Percentiles rank a stretch among this genome's conserved stretches.
phyloP scores from a whole-genome alignment of 352 stramenopile species.

The Phytophthora citricola region DNA sequence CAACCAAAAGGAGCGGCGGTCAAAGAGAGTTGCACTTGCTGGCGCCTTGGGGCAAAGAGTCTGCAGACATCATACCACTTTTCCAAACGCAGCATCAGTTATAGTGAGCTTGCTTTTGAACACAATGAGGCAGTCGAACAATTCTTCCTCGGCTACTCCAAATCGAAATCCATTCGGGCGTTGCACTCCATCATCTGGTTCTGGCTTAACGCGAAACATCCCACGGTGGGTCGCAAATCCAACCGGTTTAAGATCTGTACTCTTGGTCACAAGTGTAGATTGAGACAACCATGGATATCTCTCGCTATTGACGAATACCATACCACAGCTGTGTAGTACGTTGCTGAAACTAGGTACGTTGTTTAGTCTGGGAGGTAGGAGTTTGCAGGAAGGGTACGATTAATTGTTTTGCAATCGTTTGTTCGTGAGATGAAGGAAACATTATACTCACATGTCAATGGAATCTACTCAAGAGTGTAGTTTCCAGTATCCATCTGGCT shows the following conservation, averaged over 20 bases:
- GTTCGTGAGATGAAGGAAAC: too few relatives aligned
- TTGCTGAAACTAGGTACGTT: too few relatives aligned
- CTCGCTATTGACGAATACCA: slow-evolving; percentile 29
- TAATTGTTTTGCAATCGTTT: too few relatives aligned
- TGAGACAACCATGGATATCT: slow-evolving; percentile 21
- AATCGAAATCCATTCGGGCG: slow-evolving; percentile 29
- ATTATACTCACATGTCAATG: too few relatives aligned
- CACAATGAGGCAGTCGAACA: slow-evolving; percentile 41
- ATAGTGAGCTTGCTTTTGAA: slow-evolving; percentile 41
- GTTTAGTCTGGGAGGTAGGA: too few relatives aligned
- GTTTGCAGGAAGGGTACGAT: too few relatives aligned
- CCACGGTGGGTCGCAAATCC: neutral
- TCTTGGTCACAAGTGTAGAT: too few relatives aligned
- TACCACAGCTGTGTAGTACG: slow-evolving; percentile 10
- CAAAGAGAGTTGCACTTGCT: neutral
- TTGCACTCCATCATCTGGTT: neutral
- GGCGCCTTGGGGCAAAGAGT: too few relatives aligned
- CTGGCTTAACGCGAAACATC: neutral
- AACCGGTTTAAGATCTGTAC: slow-evolving; percentile 5
- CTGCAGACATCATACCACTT: slow-evolving; percentile 10
- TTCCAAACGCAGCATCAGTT: slow-evolving; percentile 36
- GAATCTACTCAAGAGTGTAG: too few relatives aligned
- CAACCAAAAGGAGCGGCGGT: neutral
- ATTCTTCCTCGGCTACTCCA: slow-evolving; percentile 28
- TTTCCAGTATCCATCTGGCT: too few relatives aligned